Conservation (phyloP, 805 yeast genomes). For the Starmerella geochares region DNA sequence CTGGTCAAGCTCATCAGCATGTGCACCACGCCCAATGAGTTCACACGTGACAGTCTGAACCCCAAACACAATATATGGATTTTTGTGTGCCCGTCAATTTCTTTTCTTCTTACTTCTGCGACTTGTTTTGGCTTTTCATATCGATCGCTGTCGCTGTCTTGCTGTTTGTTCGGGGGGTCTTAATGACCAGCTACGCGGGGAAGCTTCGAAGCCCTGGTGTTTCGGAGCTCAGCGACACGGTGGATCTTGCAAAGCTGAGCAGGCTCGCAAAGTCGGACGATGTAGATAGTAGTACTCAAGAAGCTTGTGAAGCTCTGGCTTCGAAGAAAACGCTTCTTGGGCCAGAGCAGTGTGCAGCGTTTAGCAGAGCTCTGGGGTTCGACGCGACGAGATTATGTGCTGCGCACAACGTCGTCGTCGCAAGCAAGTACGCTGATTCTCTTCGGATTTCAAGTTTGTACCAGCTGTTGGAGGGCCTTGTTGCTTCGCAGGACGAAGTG, state of each 20-base stretch:
- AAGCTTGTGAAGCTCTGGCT: neutral
- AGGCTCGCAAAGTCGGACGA: neutral
- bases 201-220: neutral
- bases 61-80: no score
- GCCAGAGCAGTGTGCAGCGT: neutral
- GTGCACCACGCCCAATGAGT: neutral
- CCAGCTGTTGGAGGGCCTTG: conserved; percentile 3
- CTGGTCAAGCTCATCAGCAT: neutral
- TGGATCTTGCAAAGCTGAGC: conserved; percentile 1
- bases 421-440: conserved; percentile 18
- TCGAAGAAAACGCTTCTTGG: neutral
- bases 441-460: conserved; percentile 13
- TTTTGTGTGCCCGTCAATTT: no score
- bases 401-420: conserved; percentile 19
- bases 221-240: neutral
- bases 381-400: conserved; percentile 17
- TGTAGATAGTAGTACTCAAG: neutral
- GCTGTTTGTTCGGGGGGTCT: neutral
- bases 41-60: no score
- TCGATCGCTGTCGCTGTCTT: neutral
- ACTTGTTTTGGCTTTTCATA: neutral
- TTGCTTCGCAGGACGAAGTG: conserved; percentile 2
- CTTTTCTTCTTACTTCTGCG: neutral
- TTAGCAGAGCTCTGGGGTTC: conserved; percentile 7
- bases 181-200: neutral